Conservation (phyloP, 2,329 filamentous ascomycete species). For the Cercospora citrullina region DNA sequence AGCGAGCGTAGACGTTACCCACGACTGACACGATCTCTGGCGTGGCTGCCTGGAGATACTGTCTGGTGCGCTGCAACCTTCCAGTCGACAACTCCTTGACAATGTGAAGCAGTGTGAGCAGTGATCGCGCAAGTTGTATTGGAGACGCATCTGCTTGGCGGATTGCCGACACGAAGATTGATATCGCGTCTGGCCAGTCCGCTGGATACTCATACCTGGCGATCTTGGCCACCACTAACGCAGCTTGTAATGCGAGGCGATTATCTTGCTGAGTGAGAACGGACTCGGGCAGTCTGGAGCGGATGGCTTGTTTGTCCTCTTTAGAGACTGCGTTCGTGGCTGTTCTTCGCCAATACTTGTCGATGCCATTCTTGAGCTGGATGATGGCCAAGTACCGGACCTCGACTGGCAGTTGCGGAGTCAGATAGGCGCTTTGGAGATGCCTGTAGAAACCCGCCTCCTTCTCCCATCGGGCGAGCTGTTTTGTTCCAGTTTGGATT, state of each 20-base stretch:
- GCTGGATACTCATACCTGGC: constrained; percentile 84
- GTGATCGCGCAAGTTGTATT: constrained; percentile 67
- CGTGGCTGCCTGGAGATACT: constrained; percentile 72
- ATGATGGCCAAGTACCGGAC: constrained; percentile 88
- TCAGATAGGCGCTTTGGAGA: constrained; percentile 69
- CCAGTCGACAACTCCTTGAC: constrained; percentile 89
- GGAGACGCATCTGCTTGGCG: constrained; percentile 43
- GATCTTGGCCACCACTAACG: constrained; percentile 83
- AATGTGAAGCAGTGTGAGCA: constrained; percentile 78
- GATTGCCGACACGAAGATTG: constrained; percentile 61
- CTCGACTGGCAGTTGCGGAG: constrained; percentile 72
- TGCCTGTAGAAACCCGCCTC: constrained; percentile 50
- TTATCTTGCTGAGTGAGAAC: constrained; percentile 75
- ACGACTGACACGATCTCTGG: constrained; percentile 83
- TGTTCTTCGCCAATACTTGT: constrained; percentile 87
- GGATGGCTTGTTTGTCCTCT: constrained; percentile 75
- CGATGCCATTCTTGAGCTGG: constrained; percentile 93
- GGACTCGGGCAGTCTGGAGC: constrained; percentile 71
- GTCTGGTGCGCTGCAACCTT: constrained; percentile 70
- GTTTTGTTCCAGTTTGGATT: constrained; percentile 54
- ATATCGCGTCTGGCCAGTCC: constrained; percentile 69
- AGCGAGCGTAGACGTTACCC: constrained; percentile 67
- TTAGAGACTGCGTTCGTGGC: constrained; percentile 64
- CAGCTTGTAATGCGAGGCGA: constrained; percentile 80
- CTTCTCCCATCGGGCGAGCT: constrained; percentile 54